Percentiles rank a stretch among this genome's conserved stretches.
Conservation (phyloP, 2,329 filamentous ascomycete genomes). For the Aspergillus floridensis region DNA sequence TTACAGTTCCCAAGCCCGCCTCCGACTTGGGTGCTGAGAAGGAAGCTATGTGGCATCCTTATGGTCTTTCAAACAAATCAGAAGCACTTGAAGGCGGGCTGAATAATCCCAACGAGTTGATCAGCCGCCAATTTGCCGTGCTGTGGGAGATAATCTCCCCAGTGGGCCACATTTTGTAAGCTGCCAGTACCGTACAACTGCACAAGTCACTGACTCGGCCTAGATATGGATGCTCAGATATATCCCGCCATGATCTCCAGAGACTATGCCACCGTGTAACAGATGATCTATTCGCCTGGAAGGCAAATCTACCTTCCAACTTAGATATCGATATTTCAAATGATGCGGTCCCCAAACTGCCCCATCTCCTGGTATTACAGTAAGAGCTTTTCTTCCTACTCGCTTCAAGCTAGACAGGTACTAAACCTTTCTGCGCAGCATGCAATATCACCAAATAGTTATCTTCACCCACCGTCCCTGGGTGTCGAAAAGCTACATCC, state of each 20-base stretch:
- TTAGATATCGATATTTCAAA: slow-evolving; percentile 38
- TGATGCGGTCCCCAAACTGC: slow-evolving; percentile 33
- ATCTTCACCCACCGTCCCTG: slow-evolving; percentile 38
- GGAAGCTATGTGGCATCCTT: slow-evolving; percentile 23
- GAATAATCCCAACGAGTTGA: slow-evolving; percentile 9
- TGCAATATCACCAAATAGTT: slow-evolving; percentile 37
- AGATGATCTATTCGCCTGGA: slow-evolving; percentile 42
- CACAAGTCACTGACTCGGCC: slow-evolving; percentile 12
- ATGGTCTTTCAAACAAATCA: slow-evolving; percentile 18
- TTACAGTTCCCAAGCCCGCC: slow-evolving; percentile 33
- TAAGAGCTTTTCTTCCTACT: slow-evolving; percentile 15
- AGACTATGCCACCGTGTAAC: slow-evolving; percentile 36
- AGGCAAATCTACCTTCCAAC: slow-evolving; percentile 37
- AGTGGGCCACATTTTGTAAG: slow-evolving; percentile 43
- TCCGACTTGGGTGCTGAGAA: slow-evolving; percentile 9
- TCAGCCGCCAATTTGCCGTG: slow-evolving; percentile 22
- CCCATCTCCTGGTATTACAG: slow-evolving; percentile 45
- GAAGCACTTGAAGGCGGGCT: slow-evolving; percentile 20
- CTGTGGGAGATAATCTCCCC: slow-evolving; percentile 46
- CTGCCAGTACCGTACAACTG: background rate
- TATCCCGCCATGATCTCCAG: slow-evolving; percentile 38
- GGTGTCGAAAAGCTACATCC: slow-evolving; percentile 32
- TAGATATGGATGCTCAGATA: slow-evolving; percentile 40
- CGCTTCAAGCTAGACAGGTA: background rate
- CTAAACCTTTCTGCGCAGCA: slow-evolving; percentile 13